Base-by-base conservation (phyloP, 2,329 filamentous ascomycete genomes). In the Scopulariopsis brevicaulis region DNA sequence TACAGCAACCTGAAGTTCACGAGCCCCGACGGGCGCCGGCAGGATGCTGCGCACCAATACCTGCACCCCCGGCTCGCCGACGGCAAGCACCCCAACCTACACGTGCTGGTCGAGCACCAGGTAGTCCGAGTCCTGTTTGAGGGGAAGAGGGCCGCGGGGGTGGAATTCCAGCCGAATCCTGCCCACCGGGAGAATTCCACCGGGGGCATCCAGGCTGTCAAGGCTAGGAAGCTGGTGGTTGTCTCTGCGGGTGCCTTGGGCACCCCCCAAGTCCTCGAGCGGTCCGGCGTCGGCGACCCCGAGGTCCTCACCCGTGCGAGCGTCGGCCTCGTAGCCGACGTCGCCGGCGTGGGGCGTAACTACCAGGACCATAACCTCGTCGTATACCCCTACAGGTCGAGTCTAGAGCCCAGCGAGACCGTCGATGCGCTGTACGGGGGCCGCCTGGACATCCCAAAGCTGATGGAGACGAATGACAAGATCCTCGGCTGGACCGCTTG, bases 341-440 rank as follows among this genome's bases (percentile, higher is more conserved):
- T 84, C 1, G 12, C 40, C 40, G 40, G 82, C 53, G 83, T 88
- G 12, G 85, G 84, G 32, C 76, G 73, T 46, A 85, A 85, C 67
- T 60, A 68, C 14, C 62, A 64, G 59, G 67, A 68, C 58, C 65
- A 65, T 43, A 67, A 68, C 57, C 67, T 85, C 1, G 60, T 79
- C 0, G 63, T 80, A 0, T 81, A 78, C 59, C 71, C 78, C 0
- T 85, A 83, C 66, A 66, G 62, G 52, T 68, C 68, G 0, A 61
- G 53, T 2, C 64, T 74, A 0, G 48, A 65, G 2, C 63, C 67
- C 0, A 57, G 65, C 0, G 67, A 73, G 60, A 73, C 72, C 0
- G 60, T 83, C n/a, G 80, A 85, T 59, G 73, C 70, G 1, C 70
- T 84, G 8, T 64, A 80, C 0, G 73, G 73, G 32, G 78, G 80